Evolutionary conservation across 1,139 yeast genomes (phyloP), one percentile per base, ranked within the genome.

Genomic region (Yamadazyma dushanensis): DNA sequence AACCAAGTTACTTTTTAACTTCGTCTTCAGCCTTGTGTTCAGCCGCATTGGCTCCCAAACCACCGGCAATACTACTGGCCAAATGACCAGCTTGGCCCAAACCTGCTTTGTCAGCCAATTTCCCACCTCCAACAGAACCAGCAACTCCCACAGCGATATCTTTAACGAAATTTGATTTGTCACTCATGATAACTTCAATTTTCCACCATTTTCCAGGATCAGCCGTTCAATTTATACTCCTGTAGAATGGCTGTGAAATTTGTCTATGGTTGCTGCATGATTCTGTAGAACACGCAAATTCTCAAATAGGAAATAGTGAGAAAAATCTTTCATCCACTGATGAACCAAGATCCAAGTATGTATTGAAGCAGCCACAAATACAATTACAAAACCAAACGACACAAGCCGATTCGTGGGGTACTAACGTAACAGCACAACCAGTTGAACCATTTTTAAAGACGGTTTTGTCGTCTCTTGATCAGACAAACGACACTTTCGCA

Each of bases 401-500:
- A 24, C 5, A n/a, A 13, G 5, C 11, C 26, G 16, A 11, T 8
- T 16, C 5, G 27, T 24, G 18, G 27, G 31, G 19, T 37, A 43
- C 46, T 41, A 41, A 46, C 56, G 45, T 48, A 20, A 27, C 29
- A 70, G 75, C 74, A 11, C 72, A 63, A 50, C 70, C 66, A 19
- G 58, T 70, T 29, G 76, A 70, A 48, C 70, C 73, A n/a, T 67
- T 70, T 39, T 47, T 70, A 36, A 70, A 70, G 43, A 61, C 56
- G 17, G 47, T 70, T 23, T 47, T 70, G 30, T 37, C 57, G n/a
- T 59, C 72, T 5, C 56, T 70, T 39, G 76, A 70, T 43, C 50
- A 58, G 18, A 56, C 53, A 40, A 53, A 51, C 23, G 55, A 49
- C 16, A 53, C 56, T 24, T 66, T 46, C 36, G 53, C 63, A 8